These are phyloP conservation scores for Aspergillus ibericus DNA, from an alignment of 2,329 filamentous ascomycete species.

Conservation along the genomic window DNA sequence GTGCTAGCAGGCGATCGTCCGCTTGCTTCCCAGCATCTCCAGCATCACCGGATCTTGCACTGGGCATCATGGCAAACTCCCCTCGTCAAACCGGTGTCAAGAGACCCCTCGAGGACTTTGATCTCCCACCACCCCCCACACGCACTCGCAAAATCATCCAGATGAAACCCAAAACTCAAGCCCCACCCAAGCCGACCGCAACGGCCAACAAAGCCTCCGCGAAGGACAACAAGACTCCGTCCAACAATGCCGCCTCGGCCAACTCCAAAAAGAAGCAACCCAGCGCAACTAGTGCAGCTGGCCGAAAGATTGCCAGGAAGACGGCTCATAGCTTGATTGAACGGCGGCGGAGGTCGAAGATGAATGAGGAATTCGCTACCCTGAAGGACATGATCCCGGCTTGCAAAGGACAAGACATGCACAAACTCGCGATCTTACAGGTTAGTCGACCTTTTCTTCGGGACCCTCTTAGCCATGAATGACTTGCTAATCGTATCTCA, in stretches of 20 bases:
- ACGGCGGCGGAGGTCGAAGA: conserved; percentile 83
- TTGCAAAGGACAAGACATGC: conserved; percentile 92
- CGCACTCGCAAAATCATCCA: conserved; percentile 95
- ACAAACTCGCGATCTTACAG: conserved; percentile 93
- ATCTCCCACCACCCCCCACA: conserved; percentile 87
- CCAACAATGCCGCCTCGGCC: conserved; percentile 26
- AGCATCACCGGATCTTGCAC: conserved; percentile 32
- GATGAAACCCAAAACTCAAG: conserved; percentile 73
- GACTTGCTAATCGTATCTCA: conserved; percentile 4
- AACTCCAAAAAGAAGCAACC: conserved; percentile 74
- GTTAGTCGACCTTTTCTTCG: conserved; percentile 50
- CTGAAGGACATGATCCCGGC: conserved; percentile 95
- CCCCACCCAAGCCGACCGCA: conserved; percentile 45
- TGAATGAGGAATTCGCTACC: conserved; percentile 97
- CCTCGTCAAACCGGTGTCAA: conserved; percentile 39
- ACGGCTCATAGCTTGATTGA: conserved; percentile 96
- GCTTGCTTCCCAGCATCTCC: conserved; percentile 35
- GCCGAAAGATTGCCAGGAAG: conserved; percentile 92
- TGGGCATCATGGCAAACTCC: conserved; percentile 22
- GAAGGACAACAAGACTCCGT: conserved; percentile 25
- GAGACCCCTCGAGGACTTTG: conserved; percentile 56
- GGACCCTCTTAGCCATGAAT: conserved; percentile 7
- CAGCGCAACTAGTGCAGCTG: conserved; percentile 74
- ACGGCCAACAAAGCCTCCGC: conserved; percentile 21
- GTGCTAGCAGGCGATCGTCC: conserved; percentile 26